Conservation (phyloP, 2,329 filamentous ascomycete species). For the Penicillium crustosum region DNA sequence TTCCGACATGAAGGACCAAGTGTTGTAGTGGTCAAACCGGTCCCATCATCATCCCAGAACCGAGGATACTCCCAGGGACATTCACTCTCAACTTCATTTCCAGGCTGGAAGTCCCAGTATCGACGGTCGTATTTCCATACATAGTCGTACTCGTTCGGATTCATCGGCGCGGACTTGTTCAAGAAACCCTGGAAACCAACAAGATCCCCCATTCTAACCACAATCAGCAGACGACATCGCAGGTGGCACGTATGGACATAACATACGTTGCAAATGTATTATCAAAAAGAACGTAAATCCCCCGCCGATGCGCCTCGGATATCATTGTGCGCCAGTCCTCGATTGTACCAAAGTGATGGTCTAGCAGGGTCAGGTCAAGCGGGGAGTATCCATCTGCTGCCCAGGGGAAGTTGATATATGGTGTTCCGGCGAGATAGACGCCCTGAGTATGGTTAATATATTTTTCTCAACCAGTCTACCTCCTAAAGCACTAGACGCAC, state of each 20-base stretch:
- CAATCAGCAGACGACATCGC: not conserved
- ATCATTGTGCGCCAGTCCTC: slow-evolving; percentile 61
- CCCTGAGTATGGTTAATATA: slow-evolving; percentile 39
- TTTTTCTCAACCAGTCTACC: slow-evolving; percentile 27
- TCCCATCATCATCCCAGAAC: slow-evolving; percentile 58
- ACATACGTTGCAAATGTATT: slow-evolving; percentile 64
- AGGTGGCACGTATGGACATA: not conserved
- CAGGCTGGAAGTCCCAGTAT: slow-evolving; percentile 60
- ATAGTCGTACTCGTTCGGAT: slow-evolving; percentile 56
- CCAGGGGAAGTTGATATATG: slow-evolving; percentile 66
- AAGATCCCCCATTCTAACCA: slow-evolving; percentile 54
- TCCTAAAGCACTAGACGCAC: slow-evolving; percentile 37
- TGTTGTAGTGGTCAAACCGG: slow-evolving; percentile 52
- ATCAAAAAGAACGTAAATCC: slow-evolving; percentile 66
- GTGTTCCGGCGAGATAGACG: slow-evolving; percentile 62
- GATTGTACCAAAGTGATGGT: slow-evolving; percentile 62
- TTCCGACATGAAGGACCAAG: slow-evolving; percentile 54
- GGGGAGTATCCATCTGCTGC: slow-evolving; percentile 60
- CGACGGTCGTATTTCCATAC: slow-evolving; percentile 56
- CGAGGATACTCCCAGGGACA: slow-evolving; percentile 60
- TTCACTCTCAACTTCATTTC: slow-evolving; percentile 53
- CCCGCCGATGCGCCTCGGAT: slow-evolving; percentile 59
- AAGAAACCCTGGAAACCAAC: slow-evolving; percentile 62
- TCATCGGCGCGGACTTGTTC: slow-evolving; percentile 55
- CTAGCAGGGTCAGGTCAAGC: slow-evolving; percentile 62